Evolutionary conservation across 2,329 filamentous ascomycete species (phyloP), one percentile per base, ranked within the genome.

Genomic region (Fusarium oxysporum): DNA sequence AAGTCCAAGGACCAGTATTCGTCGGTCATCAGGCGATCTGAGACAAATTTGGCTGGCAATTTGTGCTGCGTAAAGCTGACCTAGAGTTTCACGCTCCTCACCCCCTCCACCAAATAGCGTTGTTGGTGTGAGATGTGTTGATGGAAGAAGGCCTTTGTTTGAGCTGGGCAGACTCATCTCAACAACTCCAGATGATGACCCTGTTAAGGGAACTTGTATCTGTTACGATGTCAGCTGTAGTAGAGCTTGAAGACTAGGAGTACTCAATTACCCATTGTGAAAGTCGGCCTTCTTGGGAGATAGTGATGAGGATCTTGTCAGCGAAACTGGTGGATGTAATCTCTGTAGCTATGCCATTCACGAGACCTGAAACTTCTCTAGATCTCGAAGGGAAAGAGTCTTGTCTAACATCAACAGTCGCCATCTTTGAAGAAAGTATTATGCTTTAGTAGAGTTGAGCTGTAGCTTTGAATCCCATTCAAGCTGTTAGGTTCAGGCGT

Each of bases 281-380:
- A 51, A 98, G 84, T 66, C 92, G 89, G 11, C 95, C 96, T 69
- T 92, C 89, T 83, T 98, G 96, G 1, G 93, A 93, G 67, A 98
- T 88, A 2, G 95, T 98, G 71, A 99, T 85, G 76, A 99, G 84
- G 77, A 99, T 94, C 82, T 94, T 97, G 87, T 98, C 96, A 13
- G 91, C 88, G 82, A 98, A 98, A 76, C 87, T 90, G 60, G 95
- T 86, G 16, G 88, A 87, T 43, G 90, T 91, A 38, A 93, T 91
- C 73, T 94, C 90, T 3, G 96, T 98, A 40, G 87, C 81, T 28
- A 92, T 81, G 35, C 90, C 91, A 70, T 92, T 90, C 69, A 98
- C 89, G 6, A 85, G 80, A 6, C 92, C 91, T 3, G 86, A 85
- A 19, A 86, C 86, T 68, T 86, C 86, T 57, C 87, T 91, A 5